These are phyloP conservation scores for Cadophora luteo-olivacea DNA, from an alignment of 2,329 filamentous ascomycete genomes.

Conservation along the genomic window DNA sequence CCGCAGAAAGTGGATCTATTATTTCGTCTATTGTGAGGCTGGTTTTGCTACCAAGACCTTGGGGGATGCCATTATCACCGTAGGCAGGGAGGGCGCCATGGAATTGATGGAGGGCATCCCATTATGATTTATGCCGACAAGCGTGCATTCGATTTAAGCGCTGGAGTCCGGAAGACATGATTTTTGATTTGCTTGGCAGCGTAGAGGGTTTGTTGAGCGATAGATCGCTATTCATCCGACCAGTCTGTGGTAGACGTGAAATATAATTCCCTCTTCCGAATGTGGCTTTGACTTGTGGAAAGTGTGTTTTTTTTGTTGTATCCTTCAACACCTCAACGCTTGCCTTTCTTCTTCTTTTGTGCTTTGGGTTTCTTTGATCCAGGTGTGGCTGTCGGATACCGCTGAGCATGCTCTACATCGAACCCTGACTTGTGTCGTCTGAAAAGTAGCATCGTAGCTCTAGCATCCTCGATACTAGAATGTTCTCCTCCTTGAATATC, in stretches of 20 bases:
- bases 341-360: conserved; percentile 49
- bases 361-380: conserved; percentile 40
- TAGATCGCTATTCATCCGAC: conserved; percentile 5
- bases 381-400: conserved; percentile 56
- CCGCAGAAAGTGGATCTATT: conserved; percentile 74
- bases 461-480: conserved; percentile 79
- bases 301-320: neutral
- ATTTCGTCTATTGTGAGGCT: conserved; percentile 78
- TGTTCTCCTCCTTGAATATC: conserved; percentile 70
- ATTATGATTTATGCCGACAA: conserved; percentile 49
- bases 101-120: conserved; percentile 76
- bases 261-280: conserved; percentile 5
- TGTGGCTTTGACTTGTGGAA: neutral
- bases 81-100: conserved; percentile 57
- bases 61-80: conserved; percentile 75
- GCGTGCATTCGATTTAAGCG: conserved; percentile 23
- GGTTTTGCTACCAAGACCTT: conserved; percentile 75
- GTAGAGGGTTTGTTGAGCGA: conserved; percentile 11
- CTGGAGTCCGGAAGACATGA: conserved; percentile 26
- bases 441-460: conserved; percentile 90
- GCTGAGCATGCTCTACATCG: conserved; percentile 78
- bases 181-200: neutral
- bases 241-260: conserved; percentile 4
- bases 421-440: conserved; percentile 83
- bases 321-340: conserved; percentile 29